These are phyloP conservation scores for Mariannaea elegans DNA, from an alignment of 2,329 filamentous ascomycete species.

Conservation along the genomic window DNA sequence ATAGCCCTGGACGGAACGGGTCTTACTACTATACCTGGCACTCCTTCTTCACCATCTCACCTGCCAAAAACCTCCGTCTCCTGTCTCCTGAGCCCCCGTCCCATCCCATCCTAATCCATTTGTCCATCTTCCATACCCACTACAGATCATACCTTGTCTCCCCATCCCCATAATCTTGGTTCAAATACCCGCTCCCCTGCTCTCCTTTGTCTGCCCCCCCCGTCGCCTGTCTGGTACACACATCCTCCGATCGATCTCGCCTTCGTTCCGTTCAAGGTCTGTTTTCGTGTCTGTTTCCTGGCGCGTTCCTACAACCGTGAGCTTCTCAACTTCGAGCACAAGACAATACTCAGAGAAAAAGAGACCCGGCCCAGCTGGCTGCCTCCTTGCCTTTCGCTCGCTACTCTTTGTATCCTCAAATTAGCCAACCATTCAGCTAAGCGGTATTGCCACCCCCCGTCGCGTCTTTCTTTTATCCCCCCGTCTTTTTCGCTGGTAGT, in stretches of 20 bases:
- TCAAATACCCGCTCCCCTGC: slow-evolving; percentile 48
- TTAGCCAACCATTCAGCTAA: slow-evolving; percentile 31
- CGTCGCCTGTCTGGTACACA: slow-evolving; percentile 41
- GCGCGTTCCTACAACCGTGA: slow-evolving; percentile 32
- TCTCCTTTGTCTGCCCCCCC: slow-evolving; percentile 43
- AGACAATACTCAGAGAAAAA: slow-evolving; percentile 20
- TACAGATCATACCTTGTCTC: slow-evolving; percentile 45
- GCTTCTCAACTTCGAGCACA: slow-evolving; percentile 28
- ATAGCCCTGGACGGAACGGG: slow-evolving; percentile 27
- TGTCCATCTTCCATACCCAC: slow-evolving; percentile 48
- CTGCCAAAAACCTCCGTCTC: slow-evolving; percentile 40
- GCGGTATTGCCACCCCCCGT: slow-evolving; percentile 43
- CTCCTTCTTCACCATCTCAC: slow-evolving; percentile 26
- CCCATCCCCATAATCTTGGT: slow-evolving; percentile 44
- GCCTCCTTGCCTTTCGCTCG: slow-evolving; percentile 22
- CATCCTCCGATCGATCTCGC: slow-evolving; percentile 42
- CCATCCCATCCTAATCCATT: slow-evolving; percentile 43
- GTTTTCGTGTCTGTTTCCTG: slow-evolving; percentile 27
- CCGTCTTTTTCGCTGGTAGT: slow-evolving; percentile 37
- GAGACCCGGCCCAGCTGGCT: slow-evolving; percentile 22
- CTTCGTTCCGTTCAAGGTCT: slow-evolving; percentile 37
- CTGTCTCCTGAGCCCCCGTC: slow-evolving; percentile 36
- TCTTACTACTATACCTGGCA: slow-evolving; percentile 20
- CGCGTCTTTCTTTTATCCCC: slow-evolving; percentile 31
- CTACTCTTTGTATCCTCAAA: slow-evolving; percentile 12